phyloP scores from a whole-genome alignment of 768 basidiomycete genomes.

The Exsudoporus frostii region DNA sequence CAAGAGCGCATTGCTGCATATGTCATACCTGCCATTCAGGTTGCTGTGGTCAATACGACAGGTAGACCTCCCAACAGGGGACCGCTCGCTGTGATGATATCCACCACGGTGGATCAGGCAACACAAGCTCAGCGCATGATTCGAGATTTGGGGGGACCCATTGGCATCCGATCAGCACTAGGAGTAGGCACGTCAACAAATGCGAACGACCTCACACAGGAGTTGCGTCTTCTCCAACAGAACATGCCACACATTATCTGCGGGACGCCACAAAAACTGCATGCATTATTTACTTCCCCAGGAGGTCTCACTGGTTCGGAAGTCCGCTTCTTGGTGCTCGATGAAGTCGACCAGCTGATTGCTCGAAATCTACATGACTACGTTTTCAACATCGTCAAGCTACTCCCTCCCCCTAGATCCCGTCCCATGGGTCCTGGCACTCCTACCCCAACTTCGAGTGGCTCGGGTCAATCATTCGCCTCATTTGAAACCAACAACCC shows the following conservation, averaged over 20 bases:
- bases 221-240: conserved; percentile 80
- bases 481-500: conserved; percentile 44
- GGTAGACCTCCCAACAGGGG: conserved; percentile 64
- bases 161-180: conserved; percentile 87
- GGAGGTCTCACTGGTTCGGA: conserved; percentile 78
- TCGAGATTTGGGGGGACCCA: conserved; percentile 88
- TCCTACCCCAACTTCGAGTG: conserved; percentile 32
- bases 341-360: conserved; percentile 97
- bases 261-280: conserved; percentile 94
- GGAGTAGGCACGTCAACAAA: conserved; percentile 76
- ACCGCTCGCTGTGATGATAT: conserved; percentile 85
- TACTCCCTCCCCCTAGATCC: conserved; percentile 85
- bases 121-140: conserved; percentile 96
- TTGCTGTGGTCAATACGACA: conserved; percentile 64
- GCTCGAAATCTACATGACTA: conserved; percentile 95
- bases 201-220: conserved; percentile 61
- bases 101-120: conserved; percentile 98
- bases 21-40: conserved; percentile 86
- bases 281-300: conserved; percentile 82
- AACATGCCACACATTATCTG: conserved; percentile 94
- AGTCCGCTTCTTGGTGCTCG: conserved; percentile 90
- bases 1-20: conserved; percentile 98
- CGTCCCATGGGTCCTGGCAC: conserved; percentile 43
- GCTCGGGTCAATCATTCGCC: conserved; percentile 42
- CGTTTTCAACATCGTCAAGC: conserved; percentile 89